These are phyloP conservation scores for Spinellus fusiger DNA, from an alignment of 192 early-diverging fungal genomes.

Conservation along the genomic window DNA sequence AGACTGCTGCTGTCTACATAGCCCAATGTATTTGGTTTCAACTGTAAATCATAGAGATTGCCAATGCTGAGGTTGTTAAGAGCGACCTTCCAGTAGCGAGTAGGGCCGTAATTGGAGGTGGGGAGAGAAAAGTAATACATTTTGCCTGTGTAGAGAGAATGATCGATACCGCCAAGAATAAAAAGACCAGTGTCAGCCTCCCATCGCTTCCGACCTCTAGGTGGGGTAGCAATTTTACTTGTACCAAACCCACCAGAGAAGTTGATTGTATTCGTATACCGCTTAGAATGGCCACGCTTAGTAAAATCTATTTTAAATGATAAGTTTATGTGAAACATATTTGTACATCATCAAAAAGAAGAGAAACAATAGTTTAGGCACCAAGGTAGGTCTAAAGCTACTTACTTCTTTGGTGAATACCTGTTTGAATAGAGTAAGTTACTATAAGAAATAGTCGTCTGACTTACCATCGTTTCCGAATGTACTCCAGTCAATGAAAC, in stretches of 20 bases:
- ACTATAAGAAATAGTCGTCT: no score
- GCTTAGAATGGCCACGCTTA: no score
- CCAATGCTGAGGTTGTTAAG: neutral
- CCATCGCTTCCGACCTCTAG: neutral
- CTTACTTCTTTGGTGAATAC: no score
- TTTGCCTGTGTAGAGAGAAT: neutral
- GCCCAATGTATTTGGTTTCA: neutral
- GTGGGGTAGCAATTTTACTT: neutral
- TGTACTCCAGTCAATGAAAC: neutral
- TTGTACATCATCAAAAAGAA: no score
- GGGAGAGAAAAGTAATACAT: neutral
- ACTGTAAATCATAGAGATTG: neutral
- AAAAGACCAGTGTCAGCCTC: neutral
- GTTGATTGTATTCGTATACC: no score
- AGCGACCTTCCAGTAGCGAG: neutral
- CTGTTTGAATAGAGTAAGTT: no score
- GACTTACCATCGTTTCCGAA: neutral
- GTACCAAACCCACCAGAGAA: neutral
- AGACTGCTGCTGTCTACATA: neutral
- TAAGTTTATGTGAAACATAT: no score
- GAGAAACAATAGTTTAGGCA: no score
- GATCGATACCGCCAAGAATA: slow-evolving; percentile 1
- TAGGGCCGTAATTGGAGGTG: neutral
- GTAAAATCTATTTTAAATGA: no score
- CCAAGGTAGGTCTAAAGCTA: no score